A percentile compares a stretch with the other conserved stretches of the same genome.
Evolutionary conservation across 2,329 filamentous ascomycete genomes (phyloP).

Genomic region (Botrytis tulipae): DNA sequence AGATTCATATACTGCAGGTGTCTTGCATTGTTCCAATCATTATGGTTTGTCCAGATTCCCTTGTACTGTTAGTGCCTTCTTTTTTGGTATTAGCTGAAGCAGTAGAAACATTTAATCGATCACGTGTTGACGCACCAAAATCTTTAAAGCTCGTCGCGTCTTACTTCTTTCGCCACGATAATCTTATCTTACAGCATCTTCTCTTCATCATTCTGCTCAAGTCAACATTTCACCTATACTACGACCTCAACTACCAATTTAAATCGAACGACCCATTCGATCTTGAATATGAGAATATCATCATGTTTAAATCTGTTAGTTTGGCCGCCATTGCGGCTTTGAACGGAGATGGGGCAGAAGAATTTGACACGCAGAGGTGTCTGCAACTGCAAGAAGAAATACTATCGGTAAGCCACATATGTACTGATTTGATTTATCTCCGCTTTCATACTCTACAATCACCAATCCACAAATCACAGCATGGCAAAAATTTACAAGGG

Average conservation of each 20-base stretch:
- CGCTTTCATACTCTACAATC: not conserved
- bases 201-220: not conserved
- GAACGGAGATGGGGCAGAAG: slow-evolving; percentile 16
- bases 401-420: slow-evolving; percentile 25
- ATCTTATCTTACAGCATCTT: not conserved
- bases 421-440: not conserved
- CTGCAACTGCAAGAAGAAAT: slow-evolving; percentile 20
- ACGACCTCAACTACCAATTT: not conserved
- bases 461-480: slow-evolving; percentile 9
- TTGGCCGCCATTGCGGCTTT: slow-evolving; percentile 23
- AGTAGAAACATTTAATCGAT: not conserved
- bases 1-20: not conserved
- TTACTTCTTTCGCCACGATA: not conserved
- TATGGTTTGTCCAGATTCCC: not conserved
- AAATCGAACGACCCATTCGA: not conserved
- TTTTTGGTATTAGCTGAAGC: not conserved
- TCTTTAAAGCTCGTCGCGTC: not conserved
- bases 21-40: not conserved
- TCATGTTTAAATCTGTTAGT: not conserved
- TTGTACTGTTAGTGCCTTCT: not conserved
- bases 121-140: not conserved
- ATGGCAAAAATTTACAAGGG: slow-evolving; percentile 2
- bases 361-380: slow-evolving; percentile 30
- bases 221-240: not conserved
- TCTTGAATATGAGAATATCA: not conserved